Percentiles rank a stretch among this genome's conserved stretches.
These are phyloP conservation scores for Filobasidium wieringae DNA, from an alignment of 768 basidiomycete genomes.

Conservation along the genomic window DNA sequence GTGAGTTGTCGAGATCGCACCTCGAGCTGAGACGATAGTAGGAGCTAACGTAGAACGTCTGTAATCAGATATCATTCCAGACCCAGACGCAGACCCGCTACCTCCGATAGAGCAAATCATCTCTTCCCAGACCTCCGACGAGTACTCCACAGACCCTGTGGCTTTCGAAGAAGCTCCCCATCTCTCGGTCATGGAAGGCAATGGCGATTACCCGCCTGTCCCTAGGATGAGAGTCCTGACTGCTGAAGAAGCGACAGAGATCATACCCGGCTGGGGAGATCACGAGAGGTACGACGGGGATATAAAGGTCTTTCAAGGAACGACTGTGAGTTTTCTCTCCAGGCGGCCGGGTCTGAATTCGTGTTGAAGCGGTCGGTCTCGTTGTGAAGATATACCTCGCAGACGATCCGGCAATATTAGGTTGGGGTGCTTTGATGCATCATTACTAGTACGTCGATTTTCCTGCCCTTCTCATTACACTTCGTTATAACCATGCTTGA, in stretches of 20 bases:
- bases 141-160: neutral
- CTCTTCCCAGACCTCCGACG: neutral
- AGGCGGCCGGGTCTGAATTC: neutral
- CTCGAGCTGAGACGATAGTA: neutral
- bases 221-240: conserved; percentile 4
- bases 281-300: neutral
- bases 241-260: neutral
- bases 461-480: neutral
- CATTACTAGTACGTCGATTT: conserved; percentile 12
- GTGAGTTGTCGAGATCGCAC: neutral
- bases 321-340: neutral
- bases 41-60: neutral
- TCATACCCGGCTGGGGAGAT: neutral
- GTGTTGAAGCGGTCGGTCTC: neutral
- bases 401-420: conserved; percentile 8
- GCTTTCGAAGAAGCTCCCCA: neutral
- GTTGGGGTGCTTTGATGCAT: conserved; percentile 15
- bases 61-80: conserved; percentile 1
- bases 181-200: neutral
- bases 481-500: neutral
- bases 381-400: conserved; percentile 11
- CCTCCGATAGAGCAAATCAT: conserved; percentile 9
- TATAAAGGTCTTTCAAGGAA: neutral
- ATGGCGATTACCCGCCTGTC: conserved; percentile 9
- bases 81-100: neutral